Conservation (phyloP, 306 rosid species). For the Cucurbita moschata region DNA sequence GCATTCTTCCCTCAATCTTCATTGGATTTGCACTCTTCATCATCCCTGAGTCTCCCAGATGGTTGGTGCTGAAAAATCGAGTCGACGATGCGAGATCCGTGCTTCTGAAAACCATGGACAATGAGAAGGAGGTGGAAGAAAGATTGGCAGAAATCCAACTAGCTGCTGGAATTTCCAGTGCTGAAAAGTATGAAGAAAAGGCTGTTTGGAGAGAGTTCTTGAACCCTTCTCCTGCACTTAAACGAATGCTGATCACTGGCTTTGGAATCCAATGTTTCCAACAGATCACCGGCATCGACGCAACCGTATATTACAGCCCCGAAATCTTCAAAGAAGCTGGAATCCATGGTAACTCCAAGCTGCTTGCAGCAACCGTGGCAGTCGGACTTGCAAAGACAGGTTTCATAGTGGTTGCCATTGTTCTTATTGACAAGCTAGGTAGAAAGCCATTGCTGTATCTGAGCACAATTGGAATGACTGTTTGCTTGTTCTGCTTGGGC, state of each 20-base stretch:
- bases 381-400: slow-evolving; percentile 73
- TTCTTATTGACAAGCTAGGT: slow-evolving; percentile 63
- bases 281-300: slow-evolving; percentile 94
- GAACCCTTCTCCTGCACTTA: slow-evolving; percentile 61
- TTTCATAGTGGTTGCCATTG: slow-evolving; percentile 63
- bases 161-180: slow-evolving; percentile 49
- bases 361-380: slow-evolving; percentile 80
- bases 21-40: slow-evolving; percentile 76
- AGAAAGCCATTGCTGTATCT: slow-evolving; percentile 70
- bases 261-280: slow-evolving; percentile 87
- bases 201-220: slow-evolving; percentile 57
- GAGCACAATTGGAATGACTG: slow-evolving; percentile 90
- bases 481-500: slow-evolving; percentile 56
- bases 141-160: slow-evolving; percentile 63
- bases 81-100: slow-evolving; percentile 74
- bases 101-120: slow-evolving; percentile 56
- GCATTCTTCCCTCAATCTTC: slow-evolving; percentile 68
- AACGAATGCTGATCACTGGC: slow-evolving; percentile 73
- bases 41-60: slow-evolving; percentile 89
- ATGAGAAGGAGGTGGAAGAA: slow-evolving; percentile 70
- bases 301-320: slow-evolving; percentile 90
- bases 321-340: slow-evolving; percentile 65
- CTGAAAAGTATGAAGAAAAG: slow-evolving; percentile 37
- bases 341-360: slow-evolving; percentile 38
- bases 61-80: slow-evolving; percentile 72